These are phyloP conservation scores for Buddleja alternifolia DNA, from an alignment of 257 asterid genomes.

Conservation along the genomic window DNA sequence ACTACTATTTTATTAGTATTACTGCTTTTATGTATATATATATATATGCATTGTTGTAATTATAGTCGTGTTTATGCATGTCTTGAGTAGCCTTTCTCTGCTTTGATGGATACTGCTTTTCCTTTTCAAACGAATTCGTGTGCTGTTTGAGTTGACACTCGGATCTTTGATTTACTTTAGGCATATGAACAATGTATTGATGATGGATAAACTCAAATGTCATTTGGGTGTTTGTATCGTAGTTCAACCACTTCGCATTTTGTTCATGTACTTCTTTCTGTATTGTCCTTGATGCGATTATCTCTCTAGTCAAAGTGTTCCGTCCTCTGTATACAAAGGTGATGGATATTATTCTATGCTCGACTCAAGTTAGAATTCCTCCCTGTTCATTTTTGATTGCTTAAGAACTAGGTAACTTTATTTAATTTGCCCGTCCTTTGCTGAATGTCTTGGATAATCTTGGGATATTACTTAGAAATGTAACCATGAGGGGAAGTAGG, in stretches of 20 bases:
- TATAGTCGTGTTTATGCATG: background rate
- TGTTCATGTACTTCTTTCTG: background rate
- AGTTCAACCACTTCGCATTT: background rate
- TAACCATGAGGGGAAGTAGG: background rate
- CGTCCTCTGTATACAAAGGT: background rate
- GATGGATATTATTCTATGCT: slow-evolving; percentile 10
- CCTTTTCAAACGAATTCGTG: slow-evolving; percentile 1
- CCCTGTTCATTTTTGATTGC: background rate
- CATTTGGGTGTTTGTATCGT: background rate
- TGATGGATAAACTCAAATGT: background rate
- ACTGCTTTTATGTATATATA: background rate
- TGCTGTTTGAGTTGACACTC: background rate
- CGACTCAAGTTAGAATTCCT: background rate
- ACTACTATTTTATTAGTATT: background rate
- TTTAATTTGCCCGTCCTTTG: background rate
- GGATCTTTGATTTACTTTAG: background rate
- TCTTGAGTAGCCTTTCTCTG: background rate
- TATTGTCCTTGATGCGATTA: background rate
- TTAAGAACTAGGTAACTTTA: background rate
- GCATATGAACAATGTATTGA: background rate
- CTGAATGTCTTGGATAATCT: background rate
- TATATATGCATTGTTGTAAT: too few relatives aligned
- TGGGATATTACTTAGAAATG: background rate
- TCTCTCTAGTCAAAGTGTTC: background rate
- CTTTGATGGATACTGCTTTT: background rate